Percentiles rank a stretch among this genome's conserved stretches.
phyloP scores from a whole-genome alignment of 2,329 filamentous ascomycete species.

The Trichoderma endophyticum region DNA sequence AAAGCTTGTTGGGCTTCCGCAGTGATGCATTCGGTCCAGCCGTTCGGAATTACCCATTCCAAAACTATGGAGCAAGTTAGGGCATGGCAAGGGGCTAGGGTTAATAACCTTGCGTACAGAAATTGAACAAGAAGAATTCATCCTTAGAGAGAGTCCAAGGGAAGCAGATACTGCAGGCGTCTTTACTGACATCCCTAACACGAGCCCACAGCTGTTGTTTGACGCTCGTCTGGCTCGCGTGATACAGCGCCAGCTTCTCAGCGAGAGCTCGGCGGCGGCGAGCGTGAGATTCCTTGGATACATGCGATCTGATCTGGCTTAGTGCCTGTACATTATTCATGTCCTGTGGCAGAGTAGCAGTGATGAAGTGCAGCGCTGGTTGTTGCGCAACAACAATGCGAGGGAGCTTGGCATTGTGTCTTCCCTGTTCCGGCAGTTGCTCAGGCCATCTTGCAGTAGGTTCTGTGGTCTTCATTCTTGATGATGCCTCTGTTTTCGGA shows the following conservation, averaged over 20 bases:
- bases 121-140: background rate
- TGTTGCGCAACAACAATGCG: background rate
- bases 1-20: background rate
- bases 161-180: background rate
- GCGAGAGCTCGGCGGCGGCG: background rate
- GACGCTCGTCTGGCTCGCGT: background rate
- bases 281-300: background rate
- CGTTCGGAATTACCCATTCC: background rate
- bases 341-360: background rate
- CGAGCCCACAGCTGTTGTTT: background rate
- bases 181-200: background rate
- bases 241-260: background rate
- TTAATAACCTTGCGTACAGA: background rate
- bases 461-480: background rate
- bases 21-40: background rate
- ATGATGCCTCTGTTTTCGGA: background rate
- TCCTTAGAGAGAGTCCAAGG: background rate
- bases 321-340: background rate
- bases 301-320: slow-evolving; percentile 2
- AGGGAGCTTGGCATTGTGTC: background rate
- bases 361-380: background rate
- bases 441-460: background rate
- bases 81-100: background rate
- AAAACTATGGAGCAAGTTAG: background rate
- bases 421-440: background rate